These are phyloP conservation scores for Dictyostelium citrinum DNA, from an alignment of 78 protist genomes.

Conservation along the genomic window DNA sequence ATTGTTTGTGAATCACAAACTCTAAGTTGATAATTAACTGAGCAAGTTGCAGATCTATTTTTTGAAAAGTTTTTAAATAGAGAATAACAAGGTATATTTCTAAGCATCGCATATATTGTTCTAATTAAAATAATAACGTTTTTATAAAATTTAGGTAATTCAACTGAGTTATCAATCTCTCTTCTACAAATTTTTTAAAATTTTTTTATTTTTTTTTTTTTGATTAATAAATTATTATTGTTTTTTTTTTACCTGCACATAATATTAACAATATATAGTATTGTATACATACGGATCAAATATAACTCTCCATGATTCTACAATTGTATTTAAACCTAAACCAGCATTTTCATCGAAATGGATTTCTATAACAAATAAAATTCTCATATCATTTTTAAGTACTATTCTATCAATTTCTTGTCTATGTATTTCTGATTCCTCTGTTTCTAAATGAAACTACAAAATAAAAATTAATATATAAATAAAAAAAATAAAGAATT, in stretches of 20 bases:
- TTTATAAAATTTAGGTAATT: constrained; percentile 68
- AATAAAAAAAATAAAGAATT: neutral
- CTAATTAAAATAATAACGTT: constrained; percentile 54
- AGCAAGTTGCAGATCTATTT: constrained; percentile 50
- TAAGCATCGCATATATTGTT: constrained; percentile 41
- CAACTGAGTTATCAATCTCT: constrained; percentile 23
- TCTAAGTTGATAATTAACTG: constrained; percentile 57
- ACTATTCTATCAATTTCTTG: neutral
- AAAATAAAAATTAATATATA: neutral
- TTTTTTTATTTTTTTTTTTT: neutral
- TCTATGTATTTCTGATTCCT: constrained; percentile 52
- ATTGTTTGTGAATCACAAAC: constrained; percentile 16
- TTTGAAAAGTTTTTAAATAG: constrained; percentile 45
- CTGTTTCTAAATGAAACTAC: constrained; percentile 66
- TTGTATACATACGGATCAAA: constrained; percentile 48
- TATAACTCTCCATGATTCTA: constrained; percentile 71
- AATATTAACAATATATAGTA: too few species aligned
- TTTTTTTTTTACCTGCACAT: too few species aligned
- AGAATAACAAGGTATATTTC: constrained; percentile 53
- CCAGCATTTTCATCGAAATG: constrained; percentile 61
- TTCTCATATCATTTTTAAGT: constrained; percentile 26
- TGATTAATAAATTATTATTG: neutral
- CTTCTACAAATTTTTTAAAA: neutral
- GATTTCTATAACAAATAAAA: constrained; percentile 47
- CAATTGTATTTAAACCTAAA: constrained; percentile 43